Conservation (phyloP, 257 asterid genomes). For the Dorcoceras hygrometricum region DNA sequence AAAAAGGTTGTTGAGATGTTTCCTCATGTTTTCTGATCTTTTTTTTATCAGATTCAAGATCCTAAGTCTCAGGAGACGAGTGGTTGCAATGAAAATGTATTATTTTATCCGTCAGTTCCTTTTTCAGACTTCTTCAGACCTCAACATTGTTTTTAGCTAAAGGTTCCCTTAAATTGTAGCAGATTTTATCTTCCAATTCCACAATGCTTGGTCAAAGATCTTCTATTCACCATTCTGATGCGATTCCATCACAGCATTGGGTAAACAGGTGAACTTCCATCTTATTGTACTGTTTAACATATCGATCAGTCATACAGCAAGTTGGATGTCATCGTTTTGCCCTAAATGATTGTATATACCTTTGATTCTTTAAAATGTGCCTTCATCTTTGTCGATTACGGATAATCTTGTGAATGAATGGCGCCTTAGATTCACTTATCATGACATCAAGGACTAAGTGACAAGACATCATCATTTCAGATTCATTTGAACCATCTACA, state of each 20-base stretch:
- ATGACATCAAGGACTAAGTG: not conserved
- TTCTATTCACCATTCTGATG: slow-evolving; percentile 41
- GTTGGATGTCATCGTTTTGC: slow-evolving; percentile 12
- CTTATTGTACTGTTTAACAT: slow-evolving; percentile 12
- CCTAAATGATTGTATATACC: slow-evolving; percentile 10
- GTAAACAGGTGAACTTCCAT: slow-evolving; percentile 49
- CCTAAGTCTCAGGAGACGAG: slow-evolving; percentile 56
- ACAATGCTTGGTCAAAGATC: slow-evolving; percentile 58
- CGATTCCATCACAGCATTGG: slow-evolving; percentile 66
- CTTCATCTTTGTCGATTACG: slow-evolving; percentile 16
- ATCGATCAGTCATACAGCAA: slow-evolving; percentile 2
- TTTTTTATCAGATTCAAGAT: slow-evolving; percentile 61
- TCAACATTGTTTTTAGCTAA: slow-evolving; percentile 22
- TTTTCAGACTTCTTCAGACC: slow-evolving; percentile 11
- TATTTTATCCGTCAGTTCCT: slow-evolving; percentile 25
- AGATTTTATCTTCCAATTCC: slow-evolving; percentile 69
- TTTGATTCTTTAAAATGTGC: slow-evolving; percentile 4
- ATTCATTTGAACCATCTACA: not conserved
- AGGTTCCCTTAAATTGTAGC: slow-evolving; percentile 42
- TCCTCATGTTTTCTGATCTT: slow-evolving; percentile 31
- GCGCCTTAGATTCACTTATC: not conserved
- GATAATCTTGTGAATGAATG: not conserved
- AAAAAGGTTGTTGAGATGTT: slow-evolving; percentile 20
- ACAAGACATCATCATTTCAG: not conserved
- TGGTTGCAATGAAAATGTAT: slow-evolving; percentile 63